Conservation (phyloP, 208 protist genomes). For the Acanthamoeba polyphaga region DNA sequence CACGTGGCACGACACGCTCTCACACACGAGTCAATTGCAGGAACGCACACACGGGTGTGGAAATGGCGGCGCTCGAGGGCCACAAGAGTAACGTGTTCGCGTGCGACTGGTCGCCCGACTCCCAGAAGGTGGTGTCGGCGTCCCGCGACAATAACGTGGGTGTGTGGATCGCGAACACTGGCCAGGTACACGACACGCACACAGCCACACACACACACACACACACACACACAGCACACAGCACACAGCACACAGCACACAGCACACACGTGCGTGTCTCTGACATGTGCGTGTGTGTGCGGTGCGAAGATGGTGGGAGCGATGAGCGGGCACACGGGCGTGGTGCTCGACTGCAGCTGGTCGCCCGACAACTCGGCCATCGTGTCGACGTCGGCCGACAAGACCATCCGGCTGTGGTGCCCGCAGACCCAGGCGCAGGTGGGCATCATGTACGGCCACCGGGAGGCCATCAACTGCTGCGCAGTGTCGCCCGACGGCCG, state of each 20-base stretch:
- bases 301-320: neutral
- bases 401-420: slow-evolving; percentile 53
- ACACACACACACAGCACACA: neutral
- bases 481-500: slow-evolving; percentile 32
- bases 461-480: slow-evolving; percentile 65
- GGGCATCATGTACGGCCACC: slow-evolving; percentile 68
- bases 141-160: slow-evolving; percentile 68
- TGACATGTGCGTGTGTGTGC: neutral
- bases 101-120: slow-evolving; percentile 77
- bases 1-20: too few species aligned
- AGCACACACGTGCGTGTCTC: neutral
- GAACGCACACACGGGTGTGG: slow-evolving; percentile 70
- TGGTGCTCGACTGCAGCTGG: slow-evolving; percentile 35
- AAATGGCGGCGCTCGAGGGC: slow-evolving; percentile 54
- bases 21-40: neutral
- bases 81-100: slow-evolving; percentile 74
- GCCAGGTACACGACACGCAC: slow-evolving; percentile 5
- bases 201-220: too few species aligned
- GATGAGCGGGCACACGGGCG: slow-evolving; percentile 31
- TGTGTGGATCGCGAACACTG: slow-evolving; percentile 77
- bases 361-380: slow-evolving; percentile 25
- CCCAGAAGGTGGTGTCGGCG: slow-evolving; percentile 77
- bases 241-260: neutral
- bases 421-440: neutral
- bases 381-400: slow-evolving; percentile 38